Percentiles rank a stretch among this genome's conserved stretches.
These are phyloP conservation scores for Rachicladosporium sp. DNA, from an alignment of 2,329 filamentous ascomycete genomes.

Conservation along the genomic window DNA sequence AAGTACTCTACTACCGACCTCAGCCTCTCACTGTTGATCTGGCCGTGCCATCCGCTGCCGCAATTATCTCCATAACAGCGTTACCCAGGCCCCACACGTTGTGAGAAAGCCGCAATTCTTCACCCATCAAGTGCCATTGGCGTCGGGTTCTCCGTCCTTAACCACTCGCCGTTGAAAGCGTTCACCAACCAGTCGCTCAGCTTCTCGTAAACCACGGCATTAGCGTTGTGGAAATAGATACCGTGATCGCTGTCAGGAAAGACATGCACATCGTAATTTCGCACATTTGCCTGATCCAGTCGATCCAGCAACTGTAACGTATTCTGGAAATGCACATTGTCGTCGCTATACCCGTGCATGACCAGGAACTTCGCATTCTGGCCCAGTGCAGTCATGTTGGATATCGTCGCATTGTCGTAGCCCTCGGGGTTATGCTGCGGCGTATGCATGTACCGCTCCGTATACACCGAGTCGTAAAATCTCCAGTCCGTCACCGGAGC, in stretches of 20 bases:
- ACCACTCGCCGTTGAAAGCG: constrained; percentile 94
- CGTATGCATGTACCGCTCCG: constrained; percentile 93
- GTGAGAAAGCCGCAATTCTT: not conserved
- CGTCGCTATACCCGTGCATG: constrained; percentile 93
- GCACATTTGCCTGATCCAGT: constrained; percentile 65
- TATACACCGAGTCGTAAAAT: constrained; percentile 88
- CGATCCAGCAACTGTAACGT: constrained; percentile 77
- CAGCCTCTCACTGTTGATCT: not conserved
- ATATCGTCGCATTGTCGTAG: constrained; percentile 64
- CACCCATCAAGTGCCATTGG: constrained; percentile 23
- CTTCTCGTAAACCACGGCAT: constrained; percentile 82
- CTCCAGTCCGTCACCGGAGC: constrained; percentile 98
- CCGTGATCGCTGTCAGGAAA: constrained; percentile 94
- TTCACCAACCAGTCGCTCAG: constrained; percentile 86
- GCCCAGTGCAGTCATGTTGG: constrained; percentile 58
- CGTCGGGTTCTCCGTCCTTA: constrained; percentile 43
- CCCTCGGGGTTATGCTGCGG: constrained; percentile 69
- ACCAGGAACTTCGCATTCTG: constrained; percentile 77
- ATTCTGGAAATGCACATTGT: constrained; percentile 97
- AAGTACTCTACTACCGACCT: not conserved
- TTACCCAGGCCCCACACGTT: not conserved
- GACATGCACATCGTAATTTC: constrained; percentile 94
- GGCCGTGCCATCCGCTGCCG: not conserved
- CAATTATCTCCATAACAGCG: not conserved
- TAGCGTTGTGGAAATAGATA: constrained; percentile 90